Evolutionary conservation across 2,329 filamentous ascomycete species (phyloP), one percentile per base, ranked within the genome.

Genomic region (Aspergillus luchuensis): DNA sequence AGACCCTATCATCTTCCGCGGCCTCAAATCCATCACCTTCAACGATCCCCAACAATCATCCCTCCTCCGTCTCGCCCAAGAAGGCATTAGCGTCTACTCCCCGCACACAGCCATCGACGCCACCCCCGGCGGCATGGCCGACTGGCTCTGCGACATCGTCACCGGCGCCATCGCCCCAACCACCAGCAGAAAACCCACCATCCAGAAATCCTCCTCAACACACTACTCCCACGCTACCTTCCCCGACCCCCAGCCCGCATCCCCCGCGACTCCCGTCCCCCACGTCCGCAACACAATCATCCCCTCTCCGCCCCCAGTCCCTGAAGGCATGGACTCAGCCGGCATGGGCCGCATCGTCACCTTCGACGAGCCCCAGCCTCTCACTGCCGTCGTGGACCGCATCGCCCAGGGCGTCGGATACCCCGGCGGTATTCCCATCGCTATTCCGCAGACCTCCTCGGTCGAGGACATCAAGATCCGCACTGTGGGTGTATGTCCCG

Each of bases 1-100:
- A 96, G 91, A 99, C 78, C 95, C 95, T 21, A 95, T 98, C 74
- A 98, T 99, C 73, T 99, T 99, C 82, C 88, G 91, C 52, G 91
- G 91, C 56, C 84, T 99, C 67, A 99, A 97, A 79, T 89, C 91
- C 65, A 81, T 99, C 72, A 96, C 91, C 36, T 85, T 92, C 51
- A 84, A 84, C 63, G 91, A 99, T 72, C 85, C 91, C 8, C 95
- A 98, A 76, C 95, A 99, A 74, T 85, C 88, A 47, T 91, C 91
- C 6, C 85, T 99, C 33, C 83, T 99, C 4, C 86, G 89, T 48
- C 85, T 99, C 11, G 90, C 89, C 50, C 90, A 91, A 64, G 87
- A 91, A 74, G 93, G 94, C 38, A 92, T 99, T 70, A 96, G 92
- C 66, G 92, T 99, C 59, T 99, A 98, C 81, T 92, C 90, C 66